Base-by-base conservation (phyloP, 2,329 filamentous ascomycete species). In the Alternaria atra region DNA sequence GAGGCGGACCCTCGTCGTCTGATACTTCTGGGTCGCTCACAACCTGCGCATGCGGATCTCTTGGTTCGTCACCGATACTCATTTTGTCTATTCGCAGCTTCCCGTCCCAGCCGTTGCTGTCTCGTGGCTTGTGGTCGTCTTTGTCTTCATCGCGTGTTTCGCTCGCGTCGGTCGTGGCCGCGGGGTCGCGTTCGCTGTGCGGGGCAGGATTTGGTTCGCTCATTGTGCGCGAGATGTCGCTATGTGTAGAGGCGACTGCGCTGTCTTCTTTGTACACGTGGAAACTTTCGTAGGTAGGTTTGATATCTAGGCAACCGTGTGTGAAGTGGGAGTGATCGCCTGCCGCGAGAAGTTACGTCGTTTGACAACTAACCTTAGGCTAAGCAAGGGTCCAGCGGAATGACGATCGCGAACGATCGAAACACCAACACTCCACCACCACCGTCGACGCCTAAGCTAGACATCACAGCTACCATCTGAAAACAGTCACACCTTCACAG, bases 1-100 rank as follows among this genome's bases (percentile, higher is more conserved):
- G 72, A n/a, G 70, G 67, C n/a, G 74, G 73, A 3, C 70, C 73
- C 54, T 78, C 84, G 59, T 86, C 87, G 68, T 92, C 93, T 15
- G 92, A 95, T 75, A 94, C 93, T 58, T 97, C 93, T 0, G 91
- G 88, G 72, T 97, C 93, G 43, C 91, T 91, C 52, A 97, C 80
- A 4, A 71, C 61, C 40, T 68, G 60, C 9, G 91, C 92, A 73
- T 95, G 92, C 2, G 92, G 65, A 46, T 76, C 72, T 37, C 59
- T 62, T 7, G 69, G 68, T 23, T 69, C 67, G 48, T 72, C 70
- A 10, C 57, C 62, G 27, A 75, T 56, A 2, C 89, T 85, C 74
- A 87, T 90, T 71, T 89, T 89, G 63, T 91, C 89, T 52, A 97
- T 81, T 39, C 92, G 86, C 60, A 94, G 84, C 80, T 94, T 94